These are phyloP conservation scores for Backusella australiensis DNA, from an alignment of 192 early-diverging fungal species.

Conservation along the genomic window DNA sequence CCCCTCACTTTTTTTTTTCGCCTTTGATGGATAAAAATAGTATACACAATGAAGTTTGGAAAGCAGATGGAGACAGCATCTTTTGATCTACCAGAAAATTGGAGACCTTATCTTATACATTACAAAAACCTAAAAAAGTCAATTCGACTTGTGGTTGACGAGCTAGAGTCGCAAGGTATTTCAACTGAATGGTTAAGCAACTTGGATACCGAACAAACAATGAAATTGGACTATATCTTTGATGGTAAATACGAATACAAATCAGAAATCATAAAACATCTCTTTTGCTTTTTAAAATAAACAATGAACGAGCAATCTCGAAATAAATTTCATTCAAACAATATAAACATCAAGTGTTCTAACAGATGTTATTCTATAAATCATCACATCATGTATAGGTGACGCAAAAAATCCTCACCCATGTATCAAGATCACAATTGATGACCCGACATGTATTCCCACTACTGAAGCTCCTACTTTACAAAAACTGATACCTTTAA, in stretches of 20 bases:
- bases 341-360: background rate
- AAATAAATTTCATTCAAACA: background rate
- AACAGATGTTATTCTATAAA: background rate
- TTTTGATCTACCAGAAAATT: constrained; percentile 54
- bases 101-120: constrained; percentile 61
- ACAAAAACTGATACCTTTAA: constrained; percentile 5
- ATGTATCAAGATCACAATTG: constrained; percentile 20
- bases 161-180: constrained; percentile 41
- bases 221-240: constrained; percentile 23
- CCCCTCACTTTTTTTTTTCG: background rate
- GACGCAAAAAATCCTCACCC: constrained; percentile 1
- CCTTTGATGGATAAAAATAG: background rate
- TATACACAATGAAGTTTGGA: constrained; percentile 58
- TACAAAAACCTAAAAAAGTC: constrained; percentile 63
- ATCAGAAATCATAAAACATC: background rate
- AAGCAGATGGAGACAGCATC: constrained; percentile 57
- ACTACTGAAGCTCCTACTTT: background rate
- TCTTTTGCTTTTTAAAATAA: background rate
- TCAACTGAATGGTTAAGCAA: constrained; percentile 6
- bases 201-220: background rate
- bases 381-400: background rate
- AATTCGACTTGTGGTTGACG: constrained; percentile 56
- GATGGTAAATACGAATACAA: constrained; percentile 16
- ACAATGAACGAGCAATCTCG: background rate
- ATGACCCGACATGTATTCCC: constrained; percentile 7